Percentiles rank a stretch among this genome's conserved stretches.
Evolutionary conservation across 306 rosid species (phyloP).

Genomic region (Hippophae gyantsensis): DNA sequence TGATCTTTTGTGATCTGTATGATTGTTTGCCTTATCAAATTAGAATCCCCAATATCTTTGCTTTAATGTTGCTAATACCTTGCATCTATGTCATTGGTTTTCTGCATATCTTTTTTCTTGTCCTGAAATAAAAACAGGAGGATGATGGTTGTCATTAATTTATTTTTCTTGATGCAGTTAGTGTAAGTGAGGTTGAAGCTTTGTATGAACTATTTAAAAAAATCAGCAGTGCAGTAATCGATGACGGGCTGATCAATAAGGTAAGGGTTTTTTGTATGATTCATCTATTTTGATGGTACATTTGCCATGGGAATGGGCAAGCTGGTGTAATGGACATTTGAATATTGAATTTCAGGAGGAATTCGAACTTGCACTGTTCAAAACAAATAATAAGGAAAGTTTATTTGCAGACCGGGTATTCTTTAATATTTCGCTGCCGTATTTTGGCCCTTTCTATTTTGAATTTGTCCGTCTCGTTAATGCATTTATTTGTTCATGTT

Average conservation of each 20-base stretch:
- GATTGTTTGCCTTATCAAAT: neutral
- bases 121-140: neutral
- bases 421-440: conserved; percentile 3
- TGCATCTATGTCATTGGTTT: too few species aligned
- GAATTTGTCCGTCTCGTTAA: too few species aligned
- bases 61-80: too few species aligned
- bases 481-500: too few species aligned
- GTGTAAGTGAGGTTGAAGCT: conserved; percentile 80
- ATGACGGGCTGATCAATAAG: conserved; percentile 74
- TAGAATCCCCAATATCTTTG: too few species aligned
- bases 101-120: conserved; percentile 5
- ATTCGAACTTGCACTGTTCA: conserved; percentile 70
- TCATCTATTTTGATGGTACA: neutral
- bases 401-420: conserved; percentile 80
- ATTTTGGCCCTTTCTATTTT: neutral
- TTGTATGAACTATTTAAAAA: conserved; percentile 71
- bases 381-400: conserved; percentile 65
- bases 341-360: conserved; percentile 42
- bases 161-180: conserved; percentile 41
- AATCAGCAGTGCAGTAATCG: conserved; percentile 60
- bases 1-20: neutral
- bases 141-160: conserved; percentile 7
- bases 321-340: neutral
- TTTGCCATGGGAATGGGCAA: too few species aligned
- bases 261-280: conserved; percentile 18